phyloP scores from a whole-genome alignment of 176 grass and related monocot genomes.

The Raddia distichophylla region DNA sequence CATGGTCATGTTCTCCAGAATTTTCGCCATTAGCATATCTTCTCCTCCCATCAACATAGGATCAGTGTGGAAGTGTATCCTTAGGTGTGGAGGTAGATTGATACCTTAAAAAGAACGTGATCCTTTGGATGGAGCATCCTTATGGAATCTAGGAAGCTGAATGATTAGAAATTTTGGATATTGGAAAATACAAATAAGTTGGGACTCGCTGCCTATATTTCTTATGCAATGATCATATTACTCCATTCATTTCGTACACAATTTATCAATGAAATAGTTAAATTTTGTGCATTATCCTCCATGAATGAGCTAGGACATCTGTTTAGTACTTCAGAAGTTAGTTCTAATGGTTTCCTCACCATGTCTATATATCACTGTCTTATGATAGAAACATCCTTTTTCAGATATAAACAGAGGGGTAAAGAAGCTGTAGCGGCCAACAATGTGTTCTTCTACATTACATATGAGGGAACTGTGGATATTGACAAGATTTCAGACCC shows the following conservation, averaged over 20 bases:
- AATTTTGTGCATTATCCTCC: background rate
- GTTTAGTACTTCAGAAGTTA: conserved; percentile 27
- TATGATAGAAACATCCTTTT: conserved; percentile 36
- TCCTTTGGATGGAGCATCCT: conserved; percentile 1
- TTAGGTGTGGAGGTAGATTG: background rate
- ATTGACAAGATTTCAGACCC: conserved; percentile 93
- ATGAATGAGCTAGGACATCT: conserved; percentile 7
- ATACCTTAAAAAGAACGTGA: conserved; percentile 10
- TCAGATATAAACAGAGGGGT: conserved; percentile 97
- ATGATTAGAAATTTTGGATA: conserved; percentile 13
- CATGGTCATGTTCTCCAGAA: background rate
- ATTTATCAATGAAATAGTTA: conserved; percentile 7
- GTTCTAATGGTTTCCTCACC: conserved; percentile 17
- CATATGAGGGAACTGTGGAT: conserved; percentile 96
- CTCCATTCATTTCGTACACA: background rate
- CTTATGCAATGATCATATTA: conserved; percentile 15
- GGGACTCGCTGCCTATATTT: conserved; percentile 13
- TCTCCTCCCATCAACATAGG: background rate
- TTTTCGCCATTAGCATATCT: background rate
- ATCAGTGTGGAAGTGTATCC: background rate
- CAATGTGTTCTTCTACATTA: conserved; percentile 99
- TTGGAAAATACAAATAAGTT: conserved; percentile 9
- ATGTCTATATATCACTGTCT: conserved; percentile 9
- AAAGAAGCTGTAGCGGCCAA: conserved; percentile 82
- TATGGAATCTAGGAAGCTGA: conserved; percentile 23